Base-by-base conservation (phyloP, 768 basidiomycete genomes). In the Trametes coccinea region DNA sequence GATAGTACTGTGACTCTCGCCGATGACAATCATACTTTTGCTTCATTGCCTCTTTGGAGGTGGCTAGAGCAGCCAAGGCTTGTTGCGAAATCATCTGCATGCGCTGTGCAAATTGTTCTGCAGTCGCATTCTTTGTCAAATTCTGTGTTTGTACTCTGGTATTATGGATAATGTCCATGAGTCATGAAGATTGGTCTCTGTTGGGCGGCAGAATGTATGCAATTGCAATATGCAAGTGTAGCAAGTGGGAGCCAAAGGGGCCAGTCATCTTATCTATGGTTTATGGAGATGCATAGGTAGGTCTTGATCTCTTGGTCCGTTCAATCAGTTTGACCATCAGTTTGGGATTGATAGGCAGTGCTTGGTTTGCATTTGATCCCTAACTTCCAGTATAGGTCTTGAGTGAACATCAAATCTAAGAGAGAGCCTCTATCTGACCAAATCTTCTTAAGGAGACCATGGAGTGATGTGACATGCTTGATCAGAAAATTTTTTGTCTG, bases 281-380 rank as follows among this genome's bases (percentile, higher is more conserved):
- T 72, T 40, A 65, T 50, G 63, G 72, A 79, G 0, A 73, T 49
- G 0, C 75, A 66, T 0, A 82, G 73, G 60, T 76, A 78, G 11
- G 72, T 71, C 58, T 82, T 77, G 0, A 81, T 30, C 4, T 73
- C 67, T 57, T 79, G 77, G 58, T 82, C 80, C 9, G 74, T 63
- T 1, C 71, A 58, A 56, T 82, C 78, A 0, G 77, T 78, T 45
- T 79, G 76, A 0, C 80, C 77, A 56, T 80, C 74, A 1, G 74
- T 75, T 52, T 79, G 74, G 0, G 80, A 81, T 56, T 80, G 80
- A 51, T 75, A 81, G 0, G 79, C 79, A 0, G 80, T 81, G 6
- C 72, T 74, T 0, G 75, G 62, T 37, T 72, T 73, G 1, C 53
- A 51, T 13, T 75, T 51, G 44, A 81, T 77, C 0, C 74, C 71